Conservation (phyloP, 1,284 basidiomycete genomes). For the Cutaneotrichosporon sp. region DNA sequence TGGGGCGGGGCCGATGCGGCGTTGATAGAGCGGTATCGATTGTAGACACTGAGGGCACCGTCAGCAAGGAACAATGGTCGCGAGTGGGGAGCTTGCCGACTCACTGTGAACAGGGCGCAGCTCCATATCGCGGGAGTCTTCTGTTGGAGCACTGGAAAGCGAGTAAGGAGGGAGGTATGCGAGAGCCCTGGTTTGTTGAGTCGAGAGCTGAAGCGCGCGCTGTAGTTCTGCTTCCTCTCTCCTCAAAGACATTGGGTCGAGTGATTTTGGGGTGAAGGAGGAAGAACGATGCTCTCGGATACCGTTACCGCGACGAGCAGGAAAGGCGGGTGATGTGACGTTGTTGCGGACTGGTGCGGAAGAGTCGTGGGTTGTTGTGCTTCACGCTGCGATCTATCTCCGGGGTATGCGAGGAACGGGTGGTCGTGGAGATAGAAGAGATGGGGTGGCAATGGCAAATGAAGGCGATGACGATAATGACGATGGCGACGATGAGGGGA, state of each 20-base stretch:
- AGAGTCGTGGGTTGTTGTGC: no score
- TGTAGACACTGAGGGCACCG: neutral
- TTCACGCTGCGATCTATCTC: neutral
- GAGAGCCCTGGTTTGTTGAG: slow-evolving; percentile 27
- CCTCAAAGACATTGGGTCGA: slow-evolving; percentile 19
- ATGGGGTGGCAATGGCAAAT: neutral
- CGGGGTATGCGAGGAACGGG: neutral
- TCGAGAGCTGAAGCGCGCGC: slow-evolving; percentile 34
- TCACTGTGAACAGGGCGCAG: slow-evolving; percentile 17
- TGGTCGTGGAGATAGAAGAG: neutral
- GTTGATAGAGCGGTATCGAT: neutral
- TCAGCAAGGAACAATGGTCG: neutral
- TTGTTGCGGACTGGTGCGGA: neutral
- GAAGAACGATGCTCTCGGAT: neutral
- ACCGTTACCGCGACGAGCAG: neutral
- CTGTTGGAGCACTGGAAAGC: slow-evolving; percentile 23
- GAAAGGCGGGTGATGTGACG: neutral
- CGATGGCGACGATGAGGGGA: no score
- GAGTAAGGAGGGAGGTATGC: slow-evolving; percentile 19
- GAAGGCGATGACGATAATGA: neutral
- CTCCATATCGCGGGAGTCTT: slow-evolving; percentile 38
- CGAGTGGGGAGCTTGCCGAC: no score
- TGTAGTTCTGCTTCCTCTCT: slow-evolving; percentile 41
- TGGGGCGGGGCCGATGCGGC: neutral
- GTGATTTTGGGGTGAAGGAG: neutral